These are phyloP conservation scores for Alternaria sp. DNA, from an alignment of 2,329 filamentous ascomycete genomes.

Conservation along the genomic window DNA sequence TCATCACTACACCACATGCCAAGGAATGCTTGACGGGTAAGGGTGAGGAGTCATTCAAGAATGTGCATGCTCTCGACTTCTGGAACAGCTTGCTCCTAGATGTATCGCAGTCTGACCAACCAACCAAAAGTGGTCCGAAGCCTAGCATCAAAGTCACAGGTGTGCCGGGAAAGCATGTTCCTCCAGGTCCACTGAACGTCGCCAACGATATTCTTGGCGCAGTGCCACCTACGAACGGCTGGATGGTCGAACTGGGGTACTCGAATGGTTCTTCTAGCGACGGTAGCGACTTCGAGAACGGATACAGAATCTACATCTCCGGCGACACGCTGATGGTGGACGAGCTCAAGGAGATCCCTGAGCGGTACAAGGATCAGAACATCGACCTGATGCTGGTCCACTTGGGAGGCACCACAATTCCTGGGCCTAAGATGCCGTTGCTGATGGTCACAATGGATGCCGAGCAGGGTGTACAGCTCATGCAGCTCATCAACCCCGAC, in stretches of 20 bases:
- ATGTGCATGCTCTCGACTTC: constrained; percentile 62
- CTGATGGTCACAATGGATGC: constrained; percentile 75
- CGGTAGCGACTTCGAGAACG: constrained; percentile 49
- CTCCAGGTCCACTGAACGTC: constrained; percentile 50
- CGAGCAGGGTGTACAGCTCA: constrained; percentile 65
- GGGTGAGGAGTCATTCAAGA: constrained; percentile 60
- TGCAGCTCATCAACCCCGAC: constrained; percentile 65
- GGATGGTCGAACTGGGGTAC: constrained; percentile 69
- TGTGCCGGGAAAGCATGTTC: constrained; percentile 71
- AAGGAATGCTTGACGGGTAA: constrained; percentile 57
- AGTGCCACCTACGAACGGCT: constrained; percentile 70
- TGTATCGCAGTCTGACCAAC: constrained; percentile 36
- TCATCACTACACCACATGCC: constrained; percentile 69
- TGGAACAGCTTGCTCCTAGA: constrained; percentile 61
- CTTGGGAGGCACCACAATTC: constrained; percentile 70
- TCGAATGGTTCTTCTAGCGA: constrained; percentile 20
- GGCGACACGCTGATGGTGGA: constrained; percentile 69
- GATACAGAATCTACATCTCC: constrained; percentile 69
- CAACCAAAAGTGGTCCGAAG: constrained; percentile 17
- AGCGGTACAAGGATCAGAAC: constrained; percentile 59
- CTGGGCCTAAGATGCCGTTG: constrained; percentile 63
- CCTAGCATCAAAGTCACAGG: constrained; percentile 64
- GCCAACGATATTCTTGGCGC: constrained; percentile 58
- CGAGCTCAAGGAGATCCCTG: constrained; percentile 67
- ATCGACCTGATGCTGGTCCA: constrained; percentile 73